Percentiles rank a stretch among this genome's conserved stretches.
These are phyloP conservation scores for Naganishia sp. DNA, from an alignment of 1,284 basidiomycete genomes.

Conservation along the genomic window DNA sequence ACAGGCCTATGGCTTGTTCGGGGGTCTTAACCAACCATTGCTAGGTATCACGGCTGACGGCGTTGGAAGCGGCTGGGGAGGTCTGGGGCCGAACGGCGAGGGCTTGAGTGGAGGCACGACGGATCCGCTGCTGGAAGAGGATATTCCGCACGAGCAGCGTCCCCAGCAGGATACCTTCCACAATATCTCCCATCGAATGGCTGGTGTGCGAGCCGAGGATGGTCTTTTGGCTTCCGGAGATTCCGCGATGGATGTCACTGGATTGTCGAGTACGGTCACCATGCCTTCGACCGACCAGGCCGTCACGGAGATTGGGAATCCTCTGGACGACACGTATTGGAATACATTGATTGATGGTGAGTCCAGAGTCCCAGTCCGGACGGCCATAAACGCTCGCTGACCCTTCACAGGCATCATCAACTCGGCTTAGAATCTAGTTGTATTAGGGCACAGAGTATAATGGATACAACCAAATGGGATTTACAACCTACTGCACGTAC, in stretches of 20 bases:
- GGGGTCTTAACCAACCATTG: slow-evolving; percentile 23
- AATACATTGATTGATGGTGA: slow-evolving; percentile 53
- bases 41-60: slow-evolving; percentile 4
- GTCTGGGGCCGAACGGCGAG: slow-evolving; percentile 2
- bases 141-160: slow-evolving; percentile 21
- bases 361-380: slow-evolving; percentile 10
- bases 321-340: slow-evolving; percentile 51
- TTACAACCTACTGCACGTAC: background rate
- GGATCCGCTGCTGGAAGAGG: slow-evolving; percentile 28
- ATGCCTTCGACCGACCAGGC: slow-evolving; percentile 11
- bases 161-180: slow-evolving; percentile 33
- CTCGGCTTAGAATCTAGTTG: slow-evolving; percentile 16
- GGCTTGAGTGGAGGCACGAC: slow-evolving; percentile 12
- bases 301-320: slow-evolving; percentile 15
- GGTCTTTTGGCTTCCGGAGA: slow-evolving; percentile 17
- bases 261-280: slow-evolving; percentile 15
- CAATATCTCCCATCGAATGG: slow-evolving; percentile 31
- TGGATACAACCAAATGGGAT: background rate
- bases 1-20: slow-evolving; percentile 21
- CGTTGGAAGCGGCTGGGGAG: slow-evolving; percentile 17
- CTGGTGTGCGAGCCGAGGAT: slow-evolving; percentile 11
- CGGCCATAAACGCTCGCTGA: background rate
- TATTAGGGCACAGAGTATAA: slow-evolving; percentile 3
- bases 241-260: slow-evolving; percentile 14
- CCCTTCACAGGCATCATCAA: slow-evolving; percentile 17